A percentile compares a stretch with the other conserved stretches of the same genome.
Conservation (phyloP, 1,139 yeast genomes). For the Taphrina communis region DNA sequence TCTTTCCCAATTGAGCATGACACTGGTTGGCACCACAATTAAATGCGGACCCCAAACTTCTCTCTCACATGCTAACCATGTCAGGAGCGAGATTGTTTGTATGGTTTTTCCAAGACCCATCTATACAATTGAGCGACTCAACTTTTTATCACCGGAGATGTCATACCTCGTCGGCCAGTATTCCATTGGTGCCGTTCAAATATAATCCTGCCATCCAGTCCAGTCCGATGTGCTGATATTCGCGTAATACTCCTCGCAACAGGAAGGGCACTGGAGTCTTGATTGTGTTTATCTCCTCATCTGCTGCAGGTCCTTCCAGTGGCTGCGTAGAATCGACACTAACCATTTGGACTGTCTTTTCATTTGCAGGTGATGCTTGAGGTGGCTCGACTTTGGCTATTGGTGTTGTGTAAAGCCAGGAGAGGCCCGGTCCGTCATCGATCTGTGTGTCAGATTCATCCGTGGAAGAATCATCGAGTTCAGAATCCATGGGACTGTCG, state of each 20-base stretch:
- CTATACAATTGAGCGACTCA: constrained; percentile 31
- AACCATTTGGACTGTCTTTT: background rate
- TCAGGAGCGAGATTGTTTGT: constrained; percentile 85
- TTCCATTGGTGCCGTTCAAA: constrained; percentile 92
- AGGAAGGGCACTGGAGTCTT: constrained; percentile 55
- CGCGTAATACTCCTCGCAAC: constrained; percentile 80
- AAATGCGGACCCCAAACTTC: constrained; percentile 98
- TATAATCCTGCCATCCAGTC: constrained; percentile 96
- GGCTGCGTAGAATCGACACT: background rate
- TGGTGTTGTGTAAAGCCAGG: constrained; percentile 36
- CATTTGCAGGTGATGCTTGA: too few species aligned
- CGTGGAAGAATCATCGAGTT: constrained; percentile 42
- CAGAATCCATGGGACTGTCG: constrained; percentile 40
- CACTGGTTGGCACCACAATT: constrained; percentile 96
- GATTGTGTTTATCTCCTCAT: constrained; percentile 10
- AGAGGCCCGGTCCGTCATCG: constrained; percentile 34
- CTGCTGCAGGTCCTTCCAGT: background rate
- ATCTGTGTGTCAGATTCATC: constrained; percentile 48
- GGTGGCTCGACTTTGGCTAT: too few species aligned
- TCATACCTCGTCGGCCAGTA: constrained; percentile 80
- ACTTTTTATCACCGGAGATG: too few species aligned
- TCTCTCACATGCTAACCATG: constrained; percentile 91
- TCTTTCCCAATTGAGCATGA: constrained; percentile 99
- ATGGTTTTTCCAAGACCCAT: constrained; percentile 99
- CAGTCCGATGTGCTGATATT: constrained; percentile 92